Conservation (phyloP, 2,329 filamentous ascomycete species). For the Alternaria gaisen region DNA sequence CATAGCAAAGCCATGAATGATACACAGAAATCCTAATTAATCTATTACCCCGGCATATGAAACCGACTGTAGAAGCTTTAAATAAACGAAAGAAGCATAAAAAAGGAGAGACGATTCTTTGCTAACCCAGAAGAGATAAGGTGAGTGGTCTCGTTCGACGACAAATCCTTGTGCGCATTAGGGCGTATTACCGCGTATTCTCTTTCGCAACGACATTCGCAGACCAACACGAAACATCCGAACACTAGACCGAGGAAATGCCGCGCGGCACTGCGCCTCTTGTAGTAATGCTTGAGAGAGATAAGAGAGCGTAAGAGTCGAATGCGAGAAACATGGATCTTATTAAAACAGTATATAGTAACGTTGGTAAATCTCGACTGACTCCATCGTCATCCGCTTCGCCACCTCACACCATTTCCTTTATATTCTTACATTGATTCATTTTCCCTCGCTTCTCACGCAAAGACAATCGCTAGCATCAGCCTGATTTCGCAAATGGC, state of each 20-base stretch:
- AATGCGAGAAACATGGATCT: neutral
- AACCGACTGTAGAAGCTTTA: neutral
- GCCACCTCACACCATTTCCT: neutral
- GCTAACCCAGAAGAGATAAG: neutral
- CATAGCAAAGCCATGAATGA: neutral
- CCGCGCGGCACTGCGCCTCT: conserved; percentile 2
- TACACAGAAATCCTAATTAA: neutral
- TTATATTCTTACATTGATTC: neutral
- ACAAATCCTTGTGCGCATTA: neutral
- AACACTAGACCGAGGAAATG: neutral
- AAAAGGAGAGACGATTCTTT: too few relatives aligned
- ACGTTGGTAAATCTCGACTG: neutral
- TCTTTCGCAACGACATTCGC: neutral
- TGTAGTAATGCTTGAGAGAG: conserved; percentile 3
- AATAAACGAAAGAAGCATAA: neutral
- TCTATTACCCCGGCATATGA: neutral
- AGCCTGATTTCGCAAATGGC: neutral
- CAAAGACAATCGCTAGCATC: neutral
- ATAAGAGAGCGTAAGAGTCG: neutral
- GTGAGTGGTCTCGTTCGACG: neutral
- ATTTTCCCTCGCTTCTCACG: neutral
- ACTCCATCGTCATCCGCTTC: neutral
- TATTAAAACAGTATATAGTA: neutral
- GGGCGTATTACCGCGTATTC: neutral
- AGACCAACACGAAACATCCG: conserved; percentile 1